phyloP scores from a whole-genome alignment of 805 yeast genomes.

The Kluyveromyces starmeri region DNA sequence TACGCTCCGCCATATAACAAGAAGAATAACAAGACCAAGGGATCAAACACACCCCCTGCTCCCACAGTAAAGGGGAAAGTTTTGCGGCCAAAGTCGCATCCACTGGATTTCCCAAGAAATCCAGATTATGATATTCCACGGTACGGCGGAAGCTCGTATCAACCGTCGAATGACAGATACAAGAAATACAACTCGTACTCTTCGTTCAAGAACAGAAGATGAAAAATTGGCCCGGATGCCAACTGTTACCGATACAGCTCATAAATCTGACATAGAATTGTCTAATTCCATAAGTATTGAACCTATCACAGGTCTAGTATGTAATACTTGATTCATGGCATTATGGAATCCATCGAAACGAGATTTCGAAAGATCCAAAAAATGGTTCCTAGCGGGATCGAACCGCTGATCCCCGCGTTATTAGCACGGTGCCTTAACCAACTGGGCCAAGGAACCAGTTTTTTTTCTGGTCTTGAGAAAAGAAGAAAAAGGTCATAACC shows the following conservation, averaged over 20 bases:
- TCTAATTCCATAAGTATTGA: too few species aligned
- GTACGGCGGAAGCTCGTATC: constrained; percentile 10
- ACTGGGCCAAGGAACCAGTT: constrained; percentile 25
- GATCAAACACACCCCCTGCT: constrained; percentile 5
- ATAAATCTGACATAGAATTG: too few species aligned
- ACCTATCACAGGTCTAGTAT: too few species aligned
- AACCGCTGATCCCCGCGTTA: constrained; percentile 28
- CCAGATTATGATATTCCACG: constrained; percentile 16
- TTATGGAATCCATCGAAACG: too few species aligned
- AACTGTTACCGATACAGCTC: too few species aligned
- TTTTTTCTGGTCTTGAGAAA: not conserved
- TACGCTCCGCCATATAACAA: constrained; percentile 18
- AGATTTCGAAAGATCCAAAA: constrained; percentile 8
- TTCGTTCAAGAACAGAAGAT: constrained; percentile 14
- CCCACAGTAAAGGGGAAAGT: constrained; percentile 13
- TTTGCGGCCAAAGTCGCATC: constrained; percentile 17
- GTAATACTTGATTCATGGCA: too few species aligned
- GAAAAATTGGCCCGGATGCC: too few species aligned
- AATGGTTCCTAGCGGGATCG: constrained; percentile 27
- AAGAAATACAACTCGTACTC: constrained; percentile 16
- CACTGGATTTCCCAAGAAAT: constrained; percentile 23
- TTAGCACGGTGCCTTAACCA: constrained; percentile 28
- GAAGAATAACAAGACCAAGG: not conserved
- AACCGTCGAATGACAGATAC: constrained; percentile 7
- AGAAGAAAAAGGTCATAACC: too few species aligned